These are phyloP conservation scores for Fusarium temperatum DNA, from an alignment of 2,329 filamentous ascomycete species.

Conservation along the genomic window DNA sequence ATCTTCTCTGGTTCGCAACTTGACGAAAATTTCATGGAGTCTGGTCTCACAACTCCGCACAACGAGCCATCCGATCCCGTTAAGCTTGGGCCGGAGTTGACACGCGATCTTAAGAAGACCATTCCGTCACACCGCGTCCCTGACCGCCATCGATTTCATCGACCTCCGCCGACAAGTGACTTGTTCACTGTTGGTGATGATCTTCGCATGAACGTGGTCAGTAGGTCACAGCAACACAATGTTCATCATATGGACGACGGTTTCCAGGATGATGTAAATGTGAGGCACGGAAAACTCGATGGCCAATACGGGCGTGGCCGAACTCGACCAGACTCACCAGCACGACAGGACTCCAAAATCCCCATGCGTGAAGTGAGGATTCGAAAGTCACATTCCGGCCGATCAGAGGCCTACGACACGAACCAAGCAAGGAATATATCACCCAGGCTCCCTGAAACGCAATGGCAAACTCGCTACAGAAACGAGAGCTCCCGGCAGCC, in stretches of 20 bases:
- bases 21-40: slow-evolving; percentile 52
- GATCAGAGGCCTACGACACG: slow-evolving; percentile 30
- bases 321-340: slow-evolving; percentile 37
- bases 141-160: slow-evolving; percentile 21
- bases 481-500: slow-evolving; percentile 29
- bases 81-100: slow-evolving; percentile 35
- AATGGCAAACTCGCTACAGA: slow-evolving; percentile 32
- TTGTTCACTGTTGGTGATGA: slow-evolving; percentile 48
- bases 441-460: slow-evolving; percentile 35
- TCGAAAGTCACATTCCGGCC: slow-evolving; percentile 38
- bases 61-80: slow-evolving; percentile 43
- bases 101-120: slow-evolving; percentile 38
- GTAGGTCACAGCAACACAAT: slow-evolving; percentile 37
- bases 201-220: slow-evolving; percentile 49
- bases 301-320: slow-evolving; percentile 28
- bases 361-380: slow-evolving; percentile 51
- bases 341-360: slow-evolving; percentile 46
- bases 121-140: slow-evolving; percentile 23
- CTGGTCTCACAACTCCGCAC: slow-evolving; percentile 49
- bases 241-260: slow-evolving; percentile 46
- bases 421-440: slow-evolving; percentile 39
- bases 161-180: slow-evolving; percentile 8
- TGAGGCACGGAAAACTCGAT: slow-evolving; percentile 26
- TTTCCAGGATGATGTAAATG: slow-evolving; percentile 40
- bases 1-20: slow-evolving; percentile 53